These are phyloP conservation scores for Myxozyma neglecta DNA, from an alignment of 805 yeast genomes.

Conservation along the genomic window DNA sequence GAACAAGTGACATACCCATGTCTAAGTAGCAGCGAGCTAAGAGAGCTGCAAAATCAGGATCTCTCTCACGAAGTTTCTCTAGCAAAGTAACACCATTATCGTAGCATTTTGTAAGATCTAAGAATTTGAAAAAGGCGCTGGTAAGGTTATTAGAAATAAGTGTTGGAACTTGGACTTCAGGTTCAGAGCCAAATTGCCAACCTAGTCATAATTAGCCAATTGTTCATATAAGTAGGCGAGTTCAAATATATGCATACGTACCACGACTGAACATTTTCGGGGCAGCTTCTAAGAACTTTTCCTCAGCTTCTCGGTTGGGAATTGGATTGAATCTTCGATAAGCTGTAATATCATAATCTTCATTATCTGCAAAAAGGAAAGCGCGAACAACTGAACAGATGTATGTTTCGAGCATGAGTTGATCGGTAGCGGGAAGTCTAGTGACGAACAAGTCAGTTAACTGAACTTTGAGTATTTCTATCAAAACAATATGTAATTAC, in stretches of 20 bases:
- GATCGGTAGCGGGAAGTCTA: conserved; percentile 38
- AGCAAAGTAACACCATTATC: conserved; percentile 62
- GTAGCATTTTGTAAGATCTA: conserved; percentile 64
- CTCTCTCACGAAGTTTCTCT: conserved; percentile 50
- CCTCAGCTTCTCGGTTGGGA: conserved; percentile 48
- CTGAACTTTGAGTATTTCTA: background rate
- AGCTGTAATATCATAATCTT: conserved; percentile 73
- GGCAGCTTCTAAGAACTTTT: conserved; percentile 61
- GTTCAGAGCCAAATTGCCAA: conserved; percentile 60
- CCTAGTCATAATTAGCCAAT: conserved; percentile 8
- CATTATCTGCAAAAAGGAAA: conserved; percentile 75
- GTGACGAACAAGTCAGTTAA: background rate
- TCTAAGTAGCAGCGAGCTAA: conserved; percentile 41
- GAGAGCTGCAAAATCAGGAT: conserved; percentile 56
- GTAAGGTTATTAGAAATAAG: conserved; percentile 65
- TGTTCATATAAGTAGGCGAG: background rate
- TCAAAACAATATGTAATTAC: conserved; percentile 20
- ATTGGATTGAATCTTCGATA: conserved; percentile 83
- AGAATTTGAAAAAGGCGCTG: conserved; percentile 66
- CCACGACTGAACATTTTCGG: conserved; percentile 68
- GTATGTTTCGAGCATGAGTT: conserved; percentile 51
- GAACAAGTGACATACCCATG: conserved; percentile 20
- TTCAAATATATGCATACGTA: conserved; percentile 19
- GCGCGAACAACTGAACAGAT: conserved; percentile 74
- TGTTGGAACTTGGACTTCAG: conserved; percentile 70